Base-by-base conservation (phyloP, 1,139 yeast genomes). In the Meyerozyma elateridarum region DNA sequence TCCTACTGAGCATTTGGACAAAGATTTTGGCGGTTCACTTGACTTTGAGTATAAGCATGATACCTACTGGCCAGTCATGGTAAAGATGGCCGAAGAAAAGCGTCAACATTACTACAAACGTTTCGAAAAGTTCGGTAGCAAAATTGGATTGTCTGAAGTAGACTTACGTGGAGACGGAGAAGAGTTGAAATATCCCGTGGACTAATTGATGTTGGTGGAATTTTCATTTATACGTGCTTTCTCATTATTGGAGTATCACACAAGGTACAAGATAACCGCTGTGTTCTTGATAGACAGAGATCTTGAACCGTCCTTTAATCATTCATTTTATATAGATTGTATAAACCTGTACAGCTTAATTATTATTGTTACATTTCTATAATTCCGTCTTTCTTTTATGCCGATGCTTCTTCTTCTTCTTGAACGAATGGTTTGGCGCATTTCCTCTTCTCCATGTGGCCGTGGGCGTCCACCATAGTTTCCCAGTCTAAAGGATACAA, bases 401-500 rank as follows among this genome's bases (percentile, higher is more conserved):
- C n/a, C n/a, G n/a, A n/a, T n/a, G n/a, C n/a, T n/a, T n/a, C n/a
- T n/a, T 8, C 8, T 12, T 17, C 8, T 13, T 19, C 33, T 20
- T 31, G 15, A 39, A 48, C 65, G 46, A 82, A 81, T 7, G 96
- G 96, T 55, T 87, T 89, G 5, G 98, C 98, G 59, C 95, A 87
- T 56, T 93, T 93, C 38, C 98, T 71, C 47, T 68, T 67, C 51
- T 89, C 97, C 16, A 77, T 59, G 14, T 70, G 73, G 1, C 96
- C 96, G 4, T 88, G 77, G 26, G 61, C 64, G 41, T 85, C 79
- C 30, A 83, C 72, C 97, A 93, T 91, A 8, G 88, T 84, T 57
- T 88, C 89, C 97, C 98, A 93, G 59, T 91, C 97, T 22, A 88
- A 59, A 3, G 98, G 95, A 47, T 79, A 83, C 91, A 93, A 79